Base-by-base conservation (phyloP, 2,329 filamentous ascomycete species). In the Pseudogymnoascus sp. region DNA sequence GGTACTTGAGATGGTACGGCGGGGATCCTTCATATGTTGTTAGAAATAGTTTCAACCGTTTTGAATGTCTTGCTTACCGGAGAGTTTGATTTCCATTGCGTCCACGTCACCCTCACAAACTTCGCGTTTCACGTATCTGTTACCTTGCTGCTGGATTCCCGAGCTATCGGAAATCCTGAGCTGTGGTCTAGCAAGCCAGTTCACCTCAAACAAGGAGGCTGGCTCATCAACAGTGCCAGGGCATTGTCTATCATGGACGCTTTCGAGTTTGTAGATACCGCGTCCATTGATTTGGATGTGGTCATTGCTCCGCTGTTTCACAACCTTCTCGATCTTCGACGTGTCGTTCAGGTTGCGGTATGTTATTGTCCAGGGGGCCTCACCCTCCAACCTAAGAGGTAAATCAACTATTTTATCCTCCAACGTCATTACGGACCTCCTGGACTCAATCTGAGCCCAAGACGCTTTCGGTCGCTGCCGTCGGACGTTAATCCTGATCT, bases 41-140 rank as follows among this genome's bases (percentile, higher is more conserved):
- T 60, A 60, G 11, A 56, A 56, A 33, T 19, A 22, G 50, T 14
- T 7, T 22, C n/a, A 33, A 14, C 22, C 5, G 14, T 7, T 33
- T 56, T 19, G 28, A 35, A 19, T 56, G 50, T 56, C 28, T 56
- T 56, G 72, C 81, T 77, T 83, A 84, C 91, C 93, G 73, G 84
- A 84, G 66, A 99, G 82, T 46, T 83, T 82, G 61, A 99, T 79
- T 71, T 97, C 92, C 62, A 97, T 87, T 3, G 87, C 86, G 74
- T 97, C 93, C 71, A 96, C 89, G 66, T 98, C 93, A 31, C 93
- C 93, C 77, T 99, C 93, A 72, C 95, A 99, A 31, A 99, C 88
- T 65, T 93, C 88, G 43, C 87, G 83, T 75, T 96, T 96, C 68
- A 87, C 73, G 72, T 88, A 89, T 35, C 81, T 80, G 28, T 80